phyloP scores from a whole-genome alignment of 495 filamentous ascomycete genomes.

The Penicillium turbatum region DNA sequence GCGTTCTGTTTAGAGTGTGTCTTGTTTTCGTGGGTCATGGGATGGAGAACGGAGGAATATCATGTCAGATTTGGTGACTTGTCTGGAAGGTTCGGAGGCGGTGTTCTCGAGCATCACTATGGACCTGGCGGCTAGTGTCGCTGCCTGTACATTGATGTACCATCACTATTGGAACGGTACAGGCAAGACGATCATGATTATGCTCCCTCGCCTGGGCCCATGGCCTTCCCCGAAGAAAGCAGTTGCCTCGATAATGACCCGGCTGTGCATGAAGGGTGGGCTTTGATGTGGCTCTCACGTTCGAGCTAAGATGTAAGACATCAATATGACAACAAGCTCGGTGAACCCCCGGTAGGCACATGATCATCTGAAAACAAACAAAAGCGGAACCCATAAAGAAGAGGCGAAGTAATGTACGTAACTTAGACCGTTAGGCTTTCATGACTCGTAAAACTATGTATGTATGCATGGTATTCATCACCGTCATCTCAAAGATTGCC shows the following conservation, averaged over 20 bases:
- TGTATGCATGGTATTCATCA: conserved; percentile 7
- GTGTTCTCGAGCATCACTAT: not conserved
- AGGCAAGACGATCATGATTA: not conserved
- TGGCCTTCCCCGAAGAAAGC: not conserved
- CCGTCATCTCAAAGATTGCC: conserved; percentile 30
- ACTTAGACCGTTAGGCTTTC: conserved; percentile 6
- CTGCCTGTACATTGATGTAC: not conserved
- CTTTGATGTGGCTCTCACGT: not conserved
- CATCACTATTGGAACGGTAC: no score
- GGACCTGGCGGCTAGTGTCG: not conserved
- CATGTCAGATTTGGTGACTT: not conserved
- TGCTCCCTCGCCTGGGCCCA: not conserved
- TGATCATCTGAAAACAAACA: not conserved
- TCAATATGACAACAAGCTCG: not conserved
- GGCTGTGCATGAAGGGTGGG: not conserved
- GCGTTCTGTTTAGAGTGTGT: not conserved
- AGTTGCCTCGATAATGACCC: not conserved
- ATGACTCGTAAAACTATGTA: conserved; percentile 19
- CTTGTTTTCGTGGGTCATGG: conserved; percentile 2
- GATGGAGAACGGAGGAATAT: not conserved
- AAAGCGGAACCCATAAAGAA: not conserved
- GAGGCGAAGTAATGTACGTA: not conserved
- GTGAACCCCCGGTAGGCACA: not conserved
- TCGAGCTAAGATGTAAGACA: not conserved
- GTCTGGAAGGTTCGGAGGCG: conserved; percentile 2